Percentiles rank a stretch among this genome's conserved stretches.
phyloP scores from a whole-genome alignment of 805 yeast species.

The Candida mattraensis region DNA sequence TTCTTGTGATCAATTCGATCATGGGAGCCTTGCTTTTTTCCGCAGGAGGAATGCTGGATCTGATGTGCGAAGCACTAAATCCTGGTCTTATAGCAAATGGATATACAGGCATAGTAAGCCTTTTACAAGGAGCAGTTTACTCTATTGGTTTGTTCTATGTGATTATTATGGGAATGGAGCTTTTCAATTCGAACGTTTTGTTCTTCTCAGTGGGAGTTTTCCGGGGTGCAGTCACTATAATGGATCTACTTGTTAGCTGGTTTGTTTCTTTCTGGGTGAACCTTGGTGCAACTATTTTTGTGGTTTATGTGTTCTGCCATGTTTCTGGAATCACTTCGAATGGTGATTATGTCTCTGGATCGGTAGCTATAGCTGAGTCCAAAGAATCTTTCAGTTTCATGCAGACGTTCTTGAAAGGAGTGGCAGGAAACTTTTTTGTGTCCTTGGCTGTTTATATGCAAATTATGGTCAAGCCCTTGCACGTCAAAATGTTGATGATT shows the following conservation, averaged over 20 bases:
- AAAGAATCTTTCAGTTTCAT: conserved; percentile 50
- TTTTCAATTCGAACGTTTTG: conserved; percentile 72
- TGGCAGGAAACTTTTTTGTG: conserved; percentile 78
- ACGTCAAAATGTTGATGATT: conserved; percentile 67
- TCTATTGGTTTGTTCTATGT: conserved; percentile 77
- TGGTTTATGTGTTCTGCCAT: conserved; percentile 62
- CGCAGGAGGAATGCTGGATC: conserved; percentile 70
- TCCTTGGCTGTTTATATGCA: conserved; percentile 75
- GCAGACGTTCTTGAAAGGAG: conserved; percentile 64
- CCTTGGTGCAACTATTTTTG: conserved; percentile 62
- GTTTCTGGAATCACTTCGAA: conserved; percentile 49
- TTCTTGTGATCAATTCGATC: conserved; percentile 60
- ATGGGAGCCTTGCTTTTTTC: conserved; percentile 70
- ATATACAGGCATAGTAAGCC: conserved; percentile 52
- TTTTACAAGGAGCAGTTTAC: conserved; percentile 61
- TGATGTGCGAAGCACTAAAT: conserved; percentile 52
- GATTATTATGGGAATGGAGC: conserved; percentile 70
- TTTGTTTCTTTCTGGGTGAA: conserved; percentile 65
- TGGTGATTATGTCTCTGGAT: conserved; percentile 45
- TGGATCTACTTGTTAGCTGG: conserved; percentile 69
- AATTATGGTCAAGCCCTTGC: conserved; percentile 75
- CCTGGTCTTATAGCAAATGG: conserved; percentile 38
- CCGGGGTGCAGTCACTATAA: conserved; percentile 65
- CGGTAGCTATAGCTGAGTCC: conserved; percentile 45
- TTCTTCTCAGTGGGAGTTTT: conserved; percentile 68